A percentile compares a stretch with the other conserved stretches of the same genome.
phyloP scores from a whole-genome alignment of 2,329 filamentous ascomycete genomes.

The Colletotrichum phormii region DNA sequence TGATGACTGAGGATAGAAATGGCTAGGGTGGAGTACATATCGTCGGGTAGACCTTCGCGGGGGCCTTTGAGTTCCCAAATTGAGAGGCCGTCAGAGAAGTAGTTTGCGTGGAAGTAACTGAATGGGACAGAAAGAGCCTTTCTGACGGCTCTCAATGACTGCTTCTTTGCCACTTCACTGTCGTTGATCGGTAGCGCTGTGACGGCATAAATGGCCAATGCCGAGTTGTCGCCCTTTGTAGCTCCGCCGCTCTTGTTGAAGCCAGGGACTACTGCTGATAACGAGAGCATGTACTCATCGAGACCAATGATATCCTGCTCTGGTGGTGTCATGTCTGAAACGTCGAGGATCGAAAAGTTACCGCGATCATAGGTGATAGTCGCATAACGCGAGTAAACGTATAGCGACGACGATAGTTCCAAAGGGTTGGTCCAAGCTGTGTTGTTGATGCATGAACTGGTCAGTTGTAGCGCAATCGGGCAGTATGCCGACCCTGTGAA shows the following conservation, averaged over 20 bases:
- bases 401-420: slow-evolving; percentile 16
- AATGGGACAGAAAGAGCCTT: slow-evolving; percentile 34
- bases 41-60: slow-evolving; percentile 4
- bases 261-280: slow-evolving; percentile 24
- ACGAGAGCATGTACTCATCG: slow-evolving; percentile 25
- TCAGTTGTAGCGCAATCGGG: slow-evolving; percentile 20
- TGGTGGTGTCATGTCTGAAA: slow-evolving; percentile 18
- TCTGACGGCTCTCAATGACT: slow-evolving; percentile 22
- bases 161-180: slow-evolving; percentile 30
- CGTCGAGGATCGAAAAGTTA: slow-evolving; percentile 31
- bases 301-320: slow-evolving; percentile 14
- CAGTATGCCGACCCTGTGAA: slow-evolving; percentile 25
- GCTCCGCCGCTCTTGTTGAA: slow-evolving; percentile 15
- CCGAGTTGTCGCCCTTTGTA: slow-evolving; percentile 28
- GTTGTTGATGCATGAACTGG: slow-evolving; percentile 15
- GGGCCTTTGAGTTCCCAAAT: slow-evolving; percentile 26
- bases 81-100: slow-evolving; percentile 10
- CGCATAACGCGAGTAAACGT: slow-evolving; percentile 19
- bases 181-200: slow-evolving; percentile 32
- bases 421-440: slow-evolving; percentile 18
- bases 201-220: slow-evolving; percentile 32
- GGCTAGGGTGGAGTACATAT: slow-evolving; percentile 31
- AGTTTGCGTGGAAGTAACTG: slow-evolving; percentile 31
- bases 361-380: slow-evolving; percentile 31
- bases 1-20: slow-evolving; percentile 31